Percentiles rank a stretch among this genome's conserved stretches.
These are phyloP conservation scores for Cephalotrichum gorgonifer DNA, from an alignment of 2,329 filamentous ascomycete genomes.

Conservation along the genomic window DNA sequence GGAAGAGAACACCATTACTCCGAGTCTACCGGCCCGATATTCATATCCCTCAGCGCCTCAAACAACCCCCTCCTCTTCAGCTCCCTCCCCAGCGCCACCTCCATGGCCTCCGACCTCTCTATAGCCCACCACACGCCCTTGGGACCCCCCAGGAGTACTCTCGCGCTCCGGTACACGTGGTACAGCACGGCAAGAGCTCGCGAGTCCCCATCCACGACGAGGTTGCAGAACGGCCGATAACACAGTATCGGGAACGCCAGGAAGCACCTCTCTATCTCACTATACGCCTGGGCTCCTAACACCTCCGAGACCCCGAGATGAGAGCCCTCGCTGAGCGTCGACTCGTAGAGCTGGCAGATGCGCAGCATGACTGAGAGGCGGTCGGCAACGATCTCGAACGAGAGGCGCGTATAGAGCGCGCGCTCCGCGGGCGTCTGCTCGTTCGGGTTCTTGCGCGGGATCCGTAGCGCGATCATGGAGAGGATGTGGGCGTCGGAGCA, in stretches of 20 bases:
- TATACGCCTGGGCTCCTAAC: not conserved
- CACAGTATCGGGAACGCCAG: slow-evolving; percentile 18
- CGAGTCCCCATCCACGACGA: slow-evolving; percentile 14
- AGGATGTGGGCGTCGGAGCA: not conserved
- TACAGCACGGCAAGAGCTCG: slow-evolving; percentile 16
- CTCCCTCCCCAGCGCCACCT: slow-evolving; percentile 10
- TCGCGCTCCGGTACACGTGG: slow-evolving; percentile 15
- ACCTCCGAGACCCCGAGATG: not conserved
- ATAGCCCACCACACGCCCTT: slow-evolving; percentile 16
- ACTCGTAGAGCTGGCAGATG: not conserved
- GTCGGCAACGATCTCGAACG: slow-evolving; percentile 12
- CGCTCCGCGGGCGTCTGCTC: not conserved
- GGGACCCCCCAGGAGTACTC: slow-evolving; percentile 9
- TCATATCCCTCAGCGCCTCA: not conserved
- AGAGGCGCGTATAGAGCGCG: slow-evolving; percentile 1
- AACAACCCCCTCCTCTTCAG: slow-evolving; percentile 8
- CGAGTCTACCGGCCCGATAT: not conserved
- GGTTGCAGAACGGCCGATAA: slow-evolving; percentile 13
- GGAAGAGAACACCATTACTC: too few species aligned
- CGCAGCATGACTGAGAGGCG: slow-evolving; percentile 11
- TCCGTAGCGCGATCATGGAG: slow-evolving; percentile 4
- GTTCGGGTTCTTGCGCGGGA: not conserved
- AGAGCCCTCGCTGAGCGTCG: not conserved
- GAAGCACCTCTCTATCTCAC: slow-evolving; percentile 15
- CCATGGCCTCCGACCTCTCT: slow-evolving; percentile 12